These are phyloP conservation scores for Colletotrichum sp. DNA, from an alignment of 2,329 filamentous ascomycete genomes.

Conservation along the genomic window DNA sequence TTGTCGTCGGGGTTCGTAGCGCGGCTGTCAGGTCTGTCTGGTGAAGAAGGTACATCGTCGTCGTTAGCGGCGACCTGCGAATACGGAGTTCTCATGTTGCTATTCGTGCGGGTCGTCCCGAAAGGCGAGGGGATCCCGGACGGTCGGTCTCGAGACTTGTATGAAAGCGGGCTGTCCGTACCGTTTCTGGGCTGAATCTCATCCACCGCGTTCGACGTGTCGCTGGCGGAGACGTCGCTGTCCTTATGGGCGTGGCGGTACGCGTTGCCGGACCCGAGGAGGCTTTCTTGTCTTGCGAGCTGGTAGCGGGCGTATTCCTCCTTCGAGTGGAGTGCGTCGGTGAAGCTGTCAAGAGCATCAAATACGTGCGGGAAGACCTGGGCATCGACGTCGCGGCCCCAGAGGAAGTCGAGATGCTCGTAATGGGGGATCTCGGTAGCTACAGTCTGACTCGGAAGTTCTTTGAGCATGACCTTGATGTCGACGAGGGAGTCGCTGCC, in stretches of 20 bases:
- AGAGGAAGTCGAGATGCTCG: constrained; percentile 96
- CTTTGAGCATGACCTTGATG: constrained; percentile 89
- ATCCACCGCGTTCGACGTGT: constrained; percentile 7
- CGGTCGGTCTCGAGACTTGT: constrained; percentile 7
- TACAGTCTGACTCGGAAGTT: constrained; percentile 83
- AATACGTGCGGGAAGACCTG: constrained; percentile 93
- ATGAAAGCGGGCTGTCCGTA: background rate
- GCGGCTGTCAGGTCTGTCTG: constrained; percentile 15
- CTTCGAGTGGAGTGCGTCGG: constrained; percentile 59
- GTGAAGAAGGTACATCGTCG: constrained; percentile 20
- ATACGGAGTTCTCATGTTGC: background rate
- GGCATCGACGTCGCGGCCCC: constrained; percentile 83
- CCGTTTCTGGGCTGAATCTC: constrained; percentile 1
- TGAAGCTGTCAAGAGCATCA: constrained; percentile 80
- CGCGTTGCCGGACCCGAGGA: constrained; percentile 43
- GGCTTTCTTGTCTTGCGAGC: constrained; percentile 54
- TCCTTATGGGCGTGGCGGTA: constrained; percentile 32
- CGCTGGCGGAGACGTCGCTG: constrained; percentile 30
- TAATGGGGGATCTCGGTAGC: constrained; percentile 90
- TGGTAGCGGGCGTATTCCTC: constrained; percentile 67
- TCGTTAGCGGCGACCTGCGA: constrained; percentile 7
- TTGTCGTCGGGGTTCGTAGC: constrained; percentile 4
- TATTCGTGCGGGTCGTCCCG: constrained; percentile 6
- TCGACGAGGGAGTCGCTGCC: constrained; percentile 94
- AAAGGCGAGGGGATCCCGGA: constrained; percentile 17